Percentiles rank a stretch among this genome's conserved stretches.
phyloP scores from a whole-genome alignment of 2,329 filamentous ascomycete genomes.

The Diatrype stigma region DNA sequence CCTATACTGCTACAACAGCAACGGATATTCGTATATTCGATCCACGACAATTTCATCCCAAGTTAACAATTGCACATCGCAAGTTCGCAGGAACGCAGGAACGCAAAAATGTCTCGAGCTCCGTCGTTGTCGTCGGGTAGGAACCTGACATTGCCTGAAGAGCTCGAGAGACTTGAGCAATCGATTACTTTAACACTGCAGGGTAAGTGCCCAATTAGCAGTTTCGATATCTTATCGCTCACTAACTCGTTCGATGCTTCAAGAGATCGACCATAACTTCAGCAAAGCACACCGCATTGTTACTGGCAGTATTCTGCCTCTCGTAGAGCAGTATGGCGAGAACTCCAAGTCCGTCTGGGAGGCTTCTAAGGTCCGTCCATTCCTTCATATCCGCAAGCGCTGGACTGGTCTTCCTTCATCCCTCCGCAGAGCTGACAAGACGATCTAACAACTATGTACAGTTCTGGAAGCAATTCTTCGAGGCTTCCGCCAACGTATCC shows the following conservation, averaged over 20 bases:
- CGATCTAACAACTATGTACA: no score
- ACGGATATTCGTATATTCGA: background rate
- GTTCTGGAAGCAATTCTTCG: slow-evolving; percentile 99
- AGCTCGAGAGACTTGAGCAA: slow-evolving; percentile 93
- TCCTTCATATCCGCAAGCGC: background rate
- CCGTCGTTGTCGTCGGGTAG: slow-evolving; percentile 38
- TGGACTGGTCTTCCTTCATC: background rate
- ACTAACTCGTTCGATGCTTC: slow-evolving; percentile 4
- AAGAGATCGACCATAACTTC: slow-evolving; percentile 98
- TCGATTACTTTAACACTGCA: slow-evolving; percentile 94
- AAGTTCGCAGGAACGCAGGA: no score
- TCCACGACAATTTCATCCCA: slow-evolving; percentile 1
- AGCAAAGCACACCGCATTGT: slow-evolving; percentile 95
- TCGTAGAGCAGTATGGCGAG: slow-evolving; percentile 93
- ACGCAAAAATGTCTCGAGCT: background rate
- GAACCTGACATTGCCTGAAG: slow-evolving; percentile 79
- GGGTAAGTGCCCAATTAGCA: slow-evolving; percentile 46
- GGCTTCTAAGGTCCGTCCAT: slow-evolving; percentile 70
- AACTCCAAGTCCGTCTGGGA: slow-evolving; percentile 95
- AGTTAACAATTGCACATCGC: slow-evolving; percentile 4
- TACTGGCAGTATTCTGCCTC: slow-evolving; percentile 84
- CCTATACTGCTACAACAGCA: background rate
- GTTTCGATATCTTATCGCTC: background rate
- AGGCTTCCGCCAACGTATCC: slow-evolving; percentile 95
- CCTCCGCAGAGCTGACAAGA: background rate